These are phyloP conservation scores for Aphanomyces euteiches DNA, from an alignment of 352 stramenopile species.

Conservation along the genomic window DNA sequence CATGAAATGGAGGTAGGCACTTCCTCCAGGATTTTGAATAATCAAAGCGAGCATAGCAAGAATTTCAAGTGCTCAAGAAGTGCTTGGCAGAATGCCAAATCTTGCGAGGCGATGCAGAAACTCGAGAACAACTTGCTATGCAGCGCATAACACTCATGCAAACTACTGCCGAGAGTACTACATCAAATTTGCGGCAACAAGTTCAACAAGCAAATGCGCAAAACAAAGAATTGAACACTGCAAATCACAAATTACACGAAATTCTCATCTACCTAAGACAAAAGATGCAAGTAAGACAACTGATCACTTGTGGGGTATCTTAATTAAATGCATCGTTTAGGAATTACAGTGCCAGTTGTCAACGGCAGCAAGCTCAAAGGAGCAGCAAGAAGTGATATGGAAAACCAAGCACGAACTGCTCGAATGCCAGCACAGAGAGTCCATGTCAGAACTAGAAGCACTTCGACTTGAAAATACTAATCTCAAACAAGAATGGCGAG, in stretches of 20 bases:
- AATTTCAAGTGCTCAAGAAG: not conserved
- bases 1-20: not conserved
- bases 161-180: not conserved
- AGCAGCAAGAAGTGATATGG: not conserved
- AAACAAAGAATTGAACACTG: not conserved
- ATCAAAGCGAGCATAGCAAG: not conserved
- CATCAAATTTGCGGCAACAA: not conserved
- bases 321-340: not conserved
- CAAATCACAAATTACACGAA: not conserved
- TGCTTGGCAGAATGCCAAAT: not conserved
- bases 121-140: not conserved
- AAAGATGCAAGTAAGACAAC: not conserved
- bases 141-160: not conserved
- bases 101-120: not conserved
- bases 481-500: conserved; percentile 27
- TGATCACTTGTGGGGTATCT: not conserved
- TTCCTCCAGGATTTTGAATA: not conserved
- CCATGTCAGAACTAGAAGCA: not conserved
- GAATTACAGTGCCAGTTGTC: not conserved
- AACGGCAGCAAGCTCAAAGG: not conserved
- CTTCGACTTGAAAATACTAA: conserved; percentile 12
- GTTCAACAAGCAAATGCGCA: not conserved
- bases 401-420: not conserved
- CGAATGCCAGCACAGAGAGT: not conserved
- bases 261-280: not conserved